Conservation (phyloP, 345 rosid species). For the Linum usitatissimum region DNA sequence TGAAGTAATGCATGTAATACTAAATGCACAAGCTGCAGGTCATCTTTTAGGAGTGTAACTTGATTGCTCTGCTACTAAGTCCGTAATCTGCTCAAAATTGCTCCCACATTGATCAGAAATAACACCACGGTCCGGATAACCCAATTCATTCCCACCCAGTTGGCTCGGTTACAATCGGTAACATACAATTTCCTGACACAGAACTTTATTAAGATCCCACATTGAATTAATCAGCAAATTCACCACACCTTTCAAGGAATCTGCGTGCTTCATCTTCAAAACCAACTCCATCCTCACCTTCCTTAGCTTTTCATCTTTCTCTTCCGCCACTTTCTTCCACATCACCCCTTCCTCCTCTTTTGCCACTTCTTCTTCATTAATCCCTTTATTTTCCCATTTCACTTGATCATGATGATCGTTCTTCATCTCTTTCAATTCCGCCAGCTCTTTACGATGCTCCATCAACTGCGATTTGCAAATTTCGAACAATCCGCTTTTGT, state of each 20-base stretch:
- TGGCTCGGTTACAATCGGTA: neutral
- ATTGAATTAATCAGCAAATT: neutral
- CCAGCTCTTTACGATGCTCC: neutral
- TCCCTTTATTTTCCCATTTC: neutral
- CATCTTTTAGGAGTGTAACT: no score
- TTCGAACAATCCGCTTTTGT: neutral
- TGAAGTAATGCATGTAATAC: no score
- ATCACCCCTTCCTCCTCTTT: neutral
- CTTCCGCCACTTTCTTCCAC: neutral
- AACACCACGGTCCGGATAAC: no score
- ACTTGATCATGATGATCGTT: neutral
- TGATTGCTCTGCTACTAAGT: no score
- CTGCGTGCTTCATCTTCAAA: neutral
- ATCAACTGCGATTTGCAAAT: neutral
- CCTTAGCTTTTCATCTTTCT: neutral
- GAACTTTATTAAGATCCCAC: neutral
- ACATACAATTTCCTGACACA: neutral
- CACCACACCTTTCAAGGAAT: neutral
- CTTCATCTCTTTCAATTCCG: neutral
- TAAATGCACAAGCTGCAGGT: no score
- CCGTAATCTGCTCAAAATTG: no score
- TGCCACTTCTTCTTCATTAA: neutral
- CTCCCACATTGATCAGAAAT: no score
- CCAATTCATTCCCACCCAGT: neutral
- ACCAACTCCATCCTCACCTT: neutral